Base-by-base conservation (phyloP, 2,329 filamentous ascomycete species). In the Calonectria naviculata region DNA sequence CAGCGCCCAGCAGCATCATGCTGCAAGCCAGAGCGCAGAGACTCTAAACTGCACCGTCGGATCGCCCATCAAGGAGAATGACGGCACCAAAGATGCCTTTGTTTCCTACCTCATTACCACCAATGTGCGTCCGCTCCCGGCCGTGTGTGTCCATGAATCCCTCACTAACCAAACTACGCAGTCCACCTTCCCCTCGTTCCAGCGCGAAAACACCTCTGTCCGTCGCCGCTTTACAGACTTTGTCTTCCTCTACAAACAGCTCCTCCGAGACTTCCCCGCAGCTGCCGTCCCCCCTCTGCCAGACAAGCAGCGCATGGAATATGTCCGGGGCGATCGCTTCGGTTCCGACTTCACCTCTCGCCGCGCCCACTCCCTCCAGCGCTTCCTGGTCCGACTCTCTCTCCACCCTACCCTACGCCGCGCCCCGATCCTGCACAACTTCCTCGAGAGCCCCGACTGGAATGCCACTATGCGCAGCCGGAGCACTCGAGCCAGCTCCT, bases 261-360 rank as follows among this genome's bases (percentile, higher is more conserved):
- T 99, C 63, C 92, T 89, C 74, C 92, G 92, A 81, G 95, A 98
- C 82, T 98, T 95, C 79, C 94, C 95, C 71, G 94, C 95, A 85
- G 94, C 93, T 83, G 97, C 97, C 58, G 94, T 99, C 4, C 97
- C 97, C 34, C 97, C 97, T 56, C 88, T 99, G 65, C 97, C 97
- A 65, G 97, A 98, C 85, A 99, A 98, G 88, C 96, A 98, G 87
- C 97, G 97, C 85, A 98, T 99, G 94, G 95, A 98, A 81, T 98
- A 98, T 81, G 97, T 98, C 63, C 94, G 95, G 41, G 97, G 97
- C 77, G 96, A 98, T 86, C 93, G 97, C 73, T 99, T 99, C 83
- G 95, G 95, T 10, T 85, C 93, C 61, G 97, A 98, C 84, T 99
- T 99, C 82, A 99, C 95, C 38, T 88, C 91, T 54, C 92, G 97